Evolutionary conservation across 768 basidiomycete genomes (phyloP), one percentile per base, ranked within the genome.

Genomic region (Rossbeevera mucosa): DNA sequence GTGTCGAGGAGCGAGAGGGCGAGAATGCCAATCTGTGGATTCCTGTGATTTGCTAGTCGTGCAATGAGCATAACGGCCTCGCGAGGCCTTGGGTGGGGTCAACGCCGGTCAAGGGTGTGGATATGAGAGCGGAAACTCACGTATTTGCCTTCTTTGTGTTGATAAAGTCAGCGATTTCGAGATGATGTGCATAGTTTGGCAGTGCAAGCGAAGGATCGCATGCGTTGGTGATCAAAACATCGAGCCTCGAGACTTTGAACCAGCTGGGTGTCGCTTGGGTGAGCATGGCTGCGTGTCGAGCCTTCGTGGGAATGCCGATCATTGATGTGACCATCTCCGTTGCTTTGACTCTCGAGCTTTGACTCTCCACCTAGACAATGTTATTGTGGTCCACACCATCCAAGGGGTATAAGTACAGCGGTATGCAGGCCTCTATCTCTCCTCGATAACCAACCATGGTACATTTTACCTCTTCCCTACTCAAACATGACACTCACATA

Each of bases 81-180:
- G 52, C 96, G 83, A 6, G 96, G 90, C 55, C 92, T 94, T 62
- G 13, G 2, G 50, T 9, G 3, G n/a, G 1, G 12, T 50, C 12
- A 46, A 13, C n/a, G 26, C 6, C 5, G 7, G 28, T 5, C 20
- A 18, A 24, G n/a, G 45, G 22, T 3, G 16, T 5, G 12, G n/a
- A 53, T 28, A 12, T 12, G 40, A 18, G 3, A 2, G 1, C 8
- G 3, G 5, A 6, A 28, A 74, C 87, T 57, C 70, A 94, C 92
- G 81, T 91, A 74, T 99, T 98, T 0, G 94, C 94, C 71, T 98
- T 98, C 76, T 97, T 98, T 51, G 74, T 74, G 71, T 94, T 95
- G 72, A 98, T 84, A 62, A 87, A 82, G 56, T 97, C 94, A 13
- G 93, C 94, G 28, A 98, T 84, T 70, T 97, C 94, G 58, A 99